Evolutionary conservation across 192 early-diverging fungal genomes (phyloP), one percentile per base, ranked within the genome.

Genomic region (Mortierella alpina): DNA sequence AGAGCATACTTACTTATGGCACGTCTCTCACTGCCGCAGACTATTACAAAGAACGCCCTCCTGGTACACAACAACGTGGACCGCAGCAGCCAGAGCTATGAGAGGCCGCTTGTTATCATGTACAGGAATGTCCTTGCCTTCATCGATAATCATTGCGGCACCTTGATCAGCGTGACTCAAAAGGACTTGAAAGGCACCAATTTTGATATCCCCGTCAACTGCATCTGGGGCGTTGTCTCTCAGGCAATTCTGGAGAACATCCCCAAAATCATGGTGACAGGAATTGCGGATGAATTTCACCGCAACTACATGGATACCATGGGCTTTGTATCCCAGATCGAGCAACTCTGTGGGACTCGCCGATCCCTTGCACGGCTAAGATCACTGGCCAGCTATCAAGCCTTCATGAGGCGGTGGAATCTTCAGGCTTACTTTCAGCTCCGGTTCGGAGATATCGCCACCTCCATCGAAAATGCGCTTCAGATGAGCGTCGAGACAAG

Each of bases 271-370:
- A 90, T 91, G 67, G 85, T 84, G 41, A 75, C 88, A 42, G 92
- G 91, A 14, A 91, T 90, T 57, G 86, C 93, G 2, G 90, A 92
- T 59, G 76, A 88, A 2, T 94, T 93, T 75, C 92, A 93, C 64
- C 73, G 88, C 83, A 90, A 90, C 51, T 91, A 90, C 56, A 87
- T 72, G 4, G 83, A 86, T 23, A 87, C 90, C 0, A 86, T 89
- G 55, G 62, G 77, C 6, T 92, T 92, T 78, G 83, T 92, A 10
- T 65, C 72, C 45, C 69, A 66, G 20, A 58, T 91, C 42, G 90
- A 92, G 54, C 70, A 47, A 2, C 62, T 89, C 8, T 86, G 84
- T 45, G 67, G 75, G 23, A 82, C 82, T 0, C 78, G 70, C 42
- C 80, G 82, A 49, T 86, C 86, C 11, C 61, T 91, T 15, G 66